Conservation (phyloP, 352 stramenopile species). For the Pythium aquatile region DNA sequence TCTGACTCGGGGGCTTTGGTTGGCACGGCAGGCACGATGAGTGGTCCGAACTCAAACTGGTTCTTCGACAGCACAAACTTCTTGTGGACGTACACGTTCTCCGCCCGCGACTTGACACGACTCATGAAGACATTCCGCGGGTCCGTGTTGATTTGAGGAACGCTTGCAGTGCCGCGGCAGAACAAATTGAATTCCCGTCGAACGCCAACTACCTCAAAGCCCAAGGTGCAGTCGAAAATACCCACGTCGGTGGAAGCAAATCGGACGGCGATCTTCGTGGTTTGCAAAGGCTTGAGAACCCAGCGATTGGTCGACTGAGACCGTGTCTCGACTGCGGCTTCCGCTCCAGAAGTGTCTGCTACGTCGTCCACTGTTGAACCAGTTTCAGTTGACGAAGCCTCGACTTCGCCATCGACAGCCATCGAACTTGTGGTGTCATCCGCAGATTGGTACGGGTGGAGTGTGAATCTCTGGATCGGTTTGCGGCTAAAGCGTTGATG, state of each 20-base stretch:
- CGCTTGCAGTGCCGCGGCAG: constrained; percentile 70
- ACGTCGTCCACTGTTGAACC: not conserved
- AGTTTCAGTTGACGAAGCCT: not conserved
- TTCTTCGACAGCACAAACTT: constrained; percentile 90
- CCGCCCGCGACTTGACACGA: constrained; percentile 79
- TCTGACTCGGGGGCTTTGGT: constrained; percentile 36
- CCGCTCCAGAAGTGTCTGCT: not conserved
- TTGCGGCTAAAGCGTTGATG: constrained; percentile 60
- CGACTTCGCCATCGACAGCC: not conserved
- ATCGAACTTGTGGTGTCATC: not conserved
- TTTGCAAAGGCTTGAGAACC: constrained; percentile 68
- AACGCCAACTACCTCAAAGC: constrained; percentile 91
- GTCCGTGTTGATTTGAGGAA: constrained; percentile 93
- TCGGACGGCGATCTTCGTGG: constrained; percentile 68
- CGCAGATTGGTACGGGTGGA: constrained; percentile 23
- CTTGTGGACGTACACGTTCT: constrained; percentile 77
- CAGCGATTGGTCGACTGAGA: constrained; percentile 48
- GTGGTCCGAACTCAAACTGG: constrained; percentile 92
- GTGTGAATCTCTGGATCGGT: constrained; percentile 54
- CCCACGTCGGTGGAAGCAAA: constrained; percentile 83
- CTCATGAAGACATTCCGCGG: constrained; percentile 95
- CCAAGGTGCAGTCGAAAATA: constrained; percentile 77
- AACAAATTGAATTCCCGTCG: constrained; percentile 84
- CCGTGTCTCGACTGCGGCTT: not conserved
- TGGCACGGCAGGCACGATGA: constrained; percentile 54